Evolutionary conservation across 257 asterid species (phyloP).

Genomic region (Scutellaria baicalensis): DNA sequence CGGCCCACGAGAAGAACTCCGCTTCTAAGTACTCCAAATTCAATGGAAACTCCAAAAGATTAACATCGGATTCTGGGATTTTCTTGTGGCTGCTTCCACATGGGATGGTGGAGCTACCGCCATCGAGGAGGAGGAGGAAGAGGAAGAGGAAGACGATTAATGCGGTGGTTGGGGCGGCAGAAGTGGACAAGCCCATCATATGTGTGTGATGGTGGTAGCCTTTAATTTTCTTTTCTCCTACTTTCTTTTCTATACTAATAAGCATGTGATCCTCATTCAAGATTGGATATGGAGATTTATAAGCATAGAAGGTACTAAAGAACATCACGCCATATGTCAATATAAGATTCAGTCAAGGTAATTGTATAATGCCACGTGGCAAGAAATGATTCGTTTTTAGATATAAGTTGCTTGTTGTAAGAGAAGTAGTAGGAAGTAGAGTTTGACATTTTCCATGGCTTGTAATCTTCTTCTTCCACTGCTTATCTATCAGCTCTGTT

Average conservation of each 20-base stretch:
- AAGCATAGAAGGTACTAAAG: not conserved
- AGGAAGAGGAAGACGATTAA: not conserved
- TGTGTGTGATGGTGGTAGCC: too few species aligned
- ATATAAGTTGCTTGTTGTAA: not conserved
- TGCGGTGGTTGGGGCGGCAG: conserved; percentile 19
- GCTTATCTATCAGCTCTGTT: too few species aligned
- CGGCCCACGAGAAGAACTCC: conserved; percentile 68
- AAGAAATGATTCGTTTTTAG: not conserved
- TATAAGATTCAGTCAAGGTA: not conserved
- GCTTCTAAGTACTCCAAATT: conserved; percentile 82
- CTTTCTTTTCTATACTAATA: too few species aligned
- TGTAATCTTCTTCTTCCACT: too few species aligned
- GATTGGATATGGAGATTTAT: not conserved
- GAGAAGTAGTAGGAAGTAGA: not conserved
- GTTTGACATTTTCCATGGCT: not conserved
- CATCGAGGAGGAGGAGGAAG: not conserved
- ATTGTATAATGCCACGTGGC: not conserved
- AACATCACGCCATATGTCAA: not conserved
- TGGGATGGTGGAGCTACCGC: not conserved
- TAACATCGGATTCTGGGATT: conserved; percentile 35
- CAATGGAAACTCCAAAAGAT: conserved; percentile 60
- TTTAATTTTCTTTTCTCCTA: not conserved
- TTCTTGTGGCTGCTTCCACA: not conserved
- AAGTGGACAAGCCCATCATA: conserved; percentile 22
- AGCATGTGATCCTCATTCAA: not conserved